Percentiles rank a stretch among this genome's conserved stretches.
These are phyloP conservation scores for Penicillium waksmanii DNA, from an alignment of 495 filamentous ascomycete genomes.

Conservation along the genomic window DNA sequence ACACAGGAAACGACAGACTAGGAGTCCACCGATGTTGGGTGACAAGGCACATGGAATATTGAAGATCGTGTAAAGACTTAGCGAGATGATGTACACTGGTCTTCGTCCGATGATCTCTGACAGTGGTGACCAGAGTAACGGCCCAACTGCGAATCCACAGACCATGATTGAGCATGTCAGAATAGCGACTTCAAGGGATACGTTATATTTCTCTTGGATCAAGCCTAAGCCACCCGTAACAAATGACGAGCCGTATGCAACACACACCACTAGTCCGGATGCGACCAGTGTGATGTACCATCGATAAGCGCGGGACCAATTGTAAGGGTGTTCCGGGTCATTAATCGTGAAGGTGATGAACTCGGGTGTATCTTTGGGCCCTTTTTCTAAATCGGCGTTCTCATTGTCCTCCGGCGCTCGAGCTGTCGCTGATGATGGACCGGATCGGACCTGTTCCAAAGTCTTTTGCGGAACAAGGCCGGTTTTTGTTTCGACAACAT, in stretches of 20 bases:
- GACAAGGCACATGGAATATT: constrained; percentile 62
- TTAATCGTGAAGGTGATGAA: constrained; percentile 41
- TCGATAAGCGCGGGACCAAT: constrained; percentile 55
- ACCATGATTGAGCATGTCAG: constrained; percentile 50
- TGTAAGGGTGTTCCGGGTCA: constrained; percentile 57
- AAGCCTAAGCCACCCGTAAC: constrained; percentile 65
- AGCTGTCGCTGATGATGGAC: constrained; percentile 14
- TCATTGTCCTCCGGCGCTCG: constrained; percentile 8
- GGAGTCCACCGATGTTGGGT: constrained; percentile 55
- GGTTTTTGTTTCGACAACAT: constrained; percentile 35
- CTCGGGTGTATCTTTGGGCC: constrained; percentile 17
- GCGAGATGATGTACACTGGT: constrained; percentile 56
- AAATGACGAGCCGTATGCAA: constrained; percentile 60
- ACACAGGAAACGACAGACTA: constrained; percentile 60
- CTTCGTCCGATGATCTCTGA: constrained; percentile 77
- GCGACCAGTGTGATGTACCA: constrained; percentile 62
- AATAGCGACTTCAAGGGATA: constrained; percentile 66
- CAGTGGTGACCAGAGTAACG: constrained; percentile 63
- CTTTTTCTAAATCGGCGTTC: constrained; percentile 28
- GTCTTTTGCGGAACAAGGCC: constrained; percentile 35
- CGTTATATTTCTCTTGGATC: constrained; percentile 60
- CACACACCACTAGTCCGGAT: constrained; percentile 56
- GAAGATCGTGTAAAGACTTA: constrained; percentile 56
- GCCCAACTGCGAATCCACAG: constrained; percentile 52
- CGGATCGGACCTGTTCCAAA: constrained; percentile 29